phyloP scores from a whole-genome alignment of 495 filamentous ascomycete species.

The Entonaema liquescens region DNA sequence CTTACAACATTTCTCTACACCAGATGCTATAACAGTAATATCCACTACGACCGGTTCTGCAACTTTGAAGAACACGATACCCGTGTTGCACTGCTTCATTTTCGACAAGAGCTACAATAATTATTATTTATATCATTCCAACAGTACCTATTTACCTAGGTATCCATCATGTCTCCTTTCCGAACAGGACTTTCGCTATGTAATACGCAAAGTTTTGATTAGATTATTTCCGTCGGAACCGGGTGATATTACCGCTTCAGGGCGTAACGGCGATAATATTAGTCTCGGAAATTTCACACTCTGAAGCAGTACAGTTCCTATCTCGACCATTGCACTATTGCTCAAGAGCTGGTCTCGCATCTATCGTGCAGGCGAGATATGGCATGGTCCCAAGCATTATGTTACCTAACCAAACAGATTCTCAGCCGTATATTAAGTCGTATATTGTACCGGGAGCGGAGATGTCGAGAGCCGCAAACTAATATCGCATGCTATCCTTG shows the following conservation, averaged over 20 bases:
- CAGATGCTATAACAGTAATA: not conserved
- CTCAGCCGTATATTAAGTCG: slow-evolving; percentile 11
- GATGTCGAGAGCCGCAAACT: slow-evolving; percentile 7
- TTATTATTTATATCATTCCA: no score
- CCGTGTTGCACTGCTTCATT: not conserved
- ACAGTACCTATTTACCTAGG: not conserved
- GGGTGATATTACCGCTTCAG: not conserved
- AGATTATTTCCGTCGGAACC: not conserved
- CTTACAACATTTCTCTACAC: not conserved
- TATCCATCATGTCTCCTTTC: not conserved
- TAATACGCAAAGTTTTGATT: not conserved
- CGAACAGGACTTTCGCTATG: not conserved
- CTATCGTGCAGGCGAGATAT: not conserved
- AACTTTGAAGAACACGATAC: not conserved
- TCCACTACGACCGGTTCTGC: not conserved
- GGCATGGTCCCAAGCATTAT: not conserved
- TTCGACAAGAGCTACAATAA: not conserved
- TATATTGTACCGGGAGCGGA: slow-evolving; percentile 1
- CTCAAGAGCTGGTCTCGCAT: not conserved
- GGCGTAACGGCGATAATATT: not conserved
- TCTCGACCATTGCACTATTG: not conserved
- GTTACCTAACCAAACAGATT: slow-evolving; percentile 1
- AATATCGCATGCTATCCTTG: slow-evolving; percentile 17
- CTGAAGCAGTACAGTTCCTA: not conserved
- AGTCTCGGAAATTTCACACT: not conserved